Conservation (phyloP, 2,329 filamentous ascomycete species). For the Pseudogymnoascus sp. region DNA sequence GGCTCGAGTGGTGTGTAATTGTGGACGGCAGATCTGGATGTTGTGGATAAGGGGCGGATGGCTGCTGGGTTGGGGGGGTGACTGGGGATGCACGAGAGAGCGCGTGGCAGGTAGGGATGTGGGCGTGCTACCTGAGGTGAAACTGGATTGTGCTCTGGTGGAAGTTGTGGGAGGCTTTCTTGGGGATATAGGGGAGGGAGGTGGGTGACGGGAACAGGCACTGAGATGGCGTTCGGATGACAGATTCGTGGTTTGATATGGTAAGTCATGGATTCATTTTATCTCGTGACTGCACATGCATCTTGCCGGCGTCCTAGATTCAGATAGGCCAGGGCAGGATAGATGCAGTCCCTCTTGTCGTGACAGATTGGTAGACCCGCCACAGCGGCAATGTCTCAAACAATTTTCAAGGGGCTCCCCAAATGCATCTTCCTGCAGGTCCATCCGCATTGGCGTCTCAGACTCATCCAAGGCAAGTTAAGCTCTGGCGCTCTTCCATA, state of each 20-base stretch:
- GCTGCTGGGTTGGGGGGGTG: not conserved
- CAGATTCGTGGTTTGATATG: not conserved
- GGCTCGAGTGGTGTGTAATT: not conserved
- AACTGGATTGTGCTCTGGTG: not conserved
- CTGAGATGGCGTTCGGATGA: not conserved
- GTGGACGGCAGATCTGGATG: not conserved
- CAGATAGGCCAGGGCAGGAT: not conserved
- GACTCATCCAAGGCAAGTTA: not conserved
- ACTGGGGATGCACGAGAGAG: not conserved
- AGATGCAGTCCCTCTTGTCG: not conserved
- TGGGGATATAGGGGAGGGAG: not conserved
- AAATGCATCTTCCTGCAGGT: not conserved
- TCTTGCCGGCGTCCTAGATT: not conserved
- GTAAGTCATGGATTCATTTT: not conserved
- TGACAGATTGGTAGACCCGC: conserved; percentile 1
- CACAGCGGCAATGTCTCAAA: not conserved
- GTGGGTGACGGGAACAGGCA: not conserved
- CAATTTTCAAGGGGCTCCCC: not conserved
- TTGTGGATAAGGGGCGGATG: not conserved
- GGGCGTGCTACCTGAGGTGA: not conserved
- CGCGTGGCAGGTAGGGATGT: not conserved
- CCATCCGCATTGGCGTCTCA: not conserved
- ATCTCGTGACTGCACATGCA: not conserved
- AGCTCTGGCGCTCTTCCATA: not conserved
- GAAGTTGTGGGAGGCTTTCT: not conserved